phyloP scores from a whole-genome alignment of 2,329 filamentous ascomycete species.

The Trichoderma guizhouense region DNA sequence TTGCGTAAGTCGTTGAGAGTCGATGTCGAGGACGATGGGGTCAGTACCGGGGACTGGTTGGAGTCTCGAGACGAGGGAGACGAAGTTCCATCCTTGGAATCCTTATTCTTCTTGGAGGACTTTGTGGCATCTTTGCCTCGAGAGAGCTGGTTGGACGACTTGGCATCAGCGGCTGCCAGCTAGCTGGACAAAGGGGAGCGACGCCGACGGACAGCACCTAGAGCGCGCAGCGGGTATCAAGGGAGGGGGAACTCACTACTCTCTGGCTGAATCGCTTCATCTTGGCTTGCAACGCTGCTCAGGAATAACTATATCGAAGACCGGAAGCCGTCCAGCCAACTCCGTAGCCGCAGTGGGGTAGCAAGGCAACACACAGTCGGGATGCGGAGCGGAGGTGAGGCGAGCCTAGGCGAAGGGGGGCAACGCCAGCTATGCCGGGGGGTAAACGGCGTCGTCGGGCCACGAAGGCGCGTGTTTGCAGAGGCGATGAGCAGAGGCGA shows the following conservation, averaged over 20 bases:
- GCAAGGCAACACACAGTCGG: constrained; percentile 32
- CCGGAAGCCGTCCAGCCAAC: constrained; percentile 19
- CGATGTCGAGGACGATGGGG: constrained; percentile 85
- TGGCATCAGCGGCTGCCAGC: constrained; percentile 3
- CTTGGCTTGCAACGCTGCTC: constrained; percentile 41
- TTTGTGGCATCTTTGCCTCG: constrained; percentile 85
- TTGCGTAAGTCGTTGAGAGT: constrained; percentile 81
- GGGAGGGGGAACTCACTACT: constrained; percentile 47
- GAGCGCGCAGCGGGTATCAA: constrained; percentile 16
- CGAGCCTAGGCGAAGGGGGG: constrained; percentile 24
- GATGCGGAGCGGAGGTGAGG: constrained; percentile 22
- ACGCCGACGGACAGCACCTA: constrained; percentile 25
- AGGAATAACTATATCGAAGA: constrained; percentile 13
- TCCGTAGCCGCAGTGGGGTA: constrained; percentile 26
- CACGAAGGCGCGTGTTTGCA: constrained; percentile 12
- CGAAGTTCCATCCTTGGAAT: constrained; percentile 70
- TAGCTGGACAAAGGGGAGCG: constrained; percentile 18
- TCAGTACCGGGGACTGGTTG: constrained; percentile 62
- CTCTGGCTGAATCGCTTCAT: constrained; percentile 98
- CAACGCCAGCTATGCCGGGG: constrained; percentile 18
- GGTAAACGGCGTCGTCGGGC: constrained; percentile 12
- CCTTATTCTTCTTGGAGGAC: constrained; percentile 73
- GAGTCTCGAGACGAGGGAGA: constrained; percentile 66
- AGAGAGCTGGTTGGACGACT: constrained; percentile 64
- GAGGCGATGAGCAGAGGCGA: background rate